Evolutionary conservation across 768 basidiomycete species (phyloP).

Genomic region (Crucibulum laeve): DNA sequence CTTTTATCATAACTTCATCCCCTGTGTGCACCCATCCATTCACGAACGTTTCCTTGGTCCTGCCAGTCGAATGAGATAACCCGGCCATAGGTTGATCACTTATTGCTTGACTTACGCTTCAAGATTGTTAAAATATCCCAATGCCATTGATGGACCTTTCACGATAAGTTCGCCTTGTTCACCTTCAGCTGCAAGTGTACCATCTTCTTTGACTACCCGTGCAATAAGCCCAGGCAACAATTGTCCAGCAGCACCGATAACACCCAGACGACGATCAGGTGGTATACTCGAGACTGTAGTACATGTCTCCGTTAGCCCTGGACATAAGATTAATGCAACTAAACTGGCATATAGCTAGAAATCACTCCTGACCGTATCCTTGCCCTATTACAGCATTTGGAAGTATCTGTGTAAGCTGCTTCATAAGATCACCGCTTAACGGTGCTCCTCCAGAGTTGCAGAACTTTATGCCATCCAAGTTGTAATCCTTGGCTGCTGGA

Average conservation of each 20-base stretch:
- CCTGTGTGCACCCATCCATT: slow-evolving; percentile 68
- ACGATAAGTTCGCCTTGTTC: slow-evolving; percentile 63
- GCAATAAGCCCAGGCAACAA: slow-evolving; percentile 54
- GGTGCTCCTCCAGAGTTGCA: slow-evolving; percentile 63
- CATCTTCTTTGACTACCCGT: slow-evolving; percentile 55
- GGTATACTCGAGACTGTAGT: slow-evolving; percentile 47
- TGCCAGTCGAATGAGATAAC: slow-evolving; percentile 18
- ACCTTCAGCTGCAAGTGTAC: slow-evolving; percentile 47
- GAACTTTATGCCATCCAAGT: slow-evolving; percentile 48
- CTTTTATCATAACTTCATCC: slow-evolving; percentile 66
- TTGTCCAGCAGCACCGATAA: slow-evolving; percentile 52
- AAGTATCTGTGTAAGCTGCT: slow-evolving; percentile 36
- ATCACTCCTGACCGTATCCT: slow-evolving; percentile 46
- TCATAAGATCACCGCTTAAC: slow-evolving; percentile 51
- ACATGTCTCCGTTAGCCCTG: slow-evolving; percentile 64
- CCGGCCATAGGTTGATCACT: slow-evolving; percentile 9
- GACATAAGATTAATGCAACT: neutral
- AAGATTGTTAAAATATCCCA: slow-evolving; percentile 54
- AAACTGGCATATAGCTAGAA: neutral
- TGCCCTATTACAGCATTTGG: slow-evolving; percentile 63
- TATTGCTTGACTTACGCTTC: slow-evolving; percentile 41
- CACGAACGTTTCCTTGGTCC: slow-evolving; percentile 61
- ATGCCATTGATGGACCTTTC: slow-evolving; percentile 54
- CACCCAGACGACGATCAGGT: slow-evolving; percentile 36
- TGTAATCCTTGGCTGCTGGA: slow-evolving; percentile 42